phyloP scores from a whole-genome alignment of 805 yeast genomes.

The Kregervanrija pseudodelftensis region DNA sequence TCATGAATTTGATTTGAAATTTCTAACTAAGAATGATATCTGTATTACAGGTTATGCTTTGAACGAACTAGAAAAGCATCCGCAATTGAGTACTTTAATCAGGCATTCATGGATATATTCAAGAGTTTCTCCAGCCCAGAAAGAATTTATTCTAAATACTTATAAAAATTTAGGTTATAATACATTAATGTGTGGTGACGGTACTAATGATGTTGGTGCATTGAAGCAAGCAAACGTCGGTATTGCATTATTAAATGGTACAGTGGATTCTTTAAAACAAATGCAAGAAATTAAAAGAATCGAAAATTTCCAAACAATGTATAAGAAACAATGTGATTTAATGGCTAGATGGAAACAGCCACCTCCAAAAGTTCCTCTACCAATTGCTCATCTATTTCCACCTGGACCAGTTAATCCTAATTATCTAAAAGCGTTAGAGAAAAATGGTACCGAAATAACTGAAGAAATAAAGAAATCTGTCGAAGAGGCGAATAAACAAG shows the following conservation, averaged over 20 bases:
- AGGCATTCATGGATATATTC: slow-evolving; percentile 96
- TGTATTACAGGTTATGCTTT: slow-evolving; percentile 94
- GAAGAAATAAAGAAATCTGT: slow-evolving; percentile 63
- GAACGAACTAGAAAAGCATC: slow-evolving; percentile 54
- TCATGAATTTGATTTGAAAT: slow-evolving; percentile 45
- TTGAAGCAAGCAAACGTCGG: slow-evolving; percentile 98
- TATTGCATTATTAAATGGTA: slow-evolving; percentile 95
- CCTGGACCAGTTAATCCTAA: slow-evolving; percentile 92
- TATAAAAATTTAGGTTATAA: slow-evolving; percentile 84
- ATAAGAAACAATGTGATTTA: slow-evolving; percentile 76
- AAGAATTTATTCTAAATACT: slow-evolving; percentile 80
- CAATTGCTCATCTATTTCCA: slow-evolving; percentile 93
- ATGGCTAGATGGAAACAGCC: slow-evolving; percentile 79
- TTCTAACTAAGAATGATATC: slow-evolving; percentile 67
- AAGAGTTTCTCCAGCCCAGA: slow-evolving; percentile 93
- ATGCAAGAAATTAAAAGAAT: slow-evolving; percentile 72
- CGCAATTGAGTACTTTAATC: slow-evolving; percentile 64
- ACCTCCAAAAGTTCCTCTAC: slow-evolving; percentile 72
- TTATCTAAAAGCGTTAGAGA: slow-evolving; percentile 78
- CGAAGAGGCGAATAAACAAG: slow-evolving; percentile 35
- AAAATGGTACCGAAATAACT: slow-evolving; percentile 72
- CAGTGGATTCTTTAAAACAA: slow-evolving; percentile 88
- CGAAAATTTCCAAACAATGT: slow-evolving; percentile 57
- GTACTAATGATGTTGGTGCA: slow-evolving; percentile 99
- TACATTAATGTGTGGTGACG: slow-evolving; percentile 99